Base-by-base conservation (phyloP, 176 grass and related monocot genomes). In the Otatea glauca region DNA sequence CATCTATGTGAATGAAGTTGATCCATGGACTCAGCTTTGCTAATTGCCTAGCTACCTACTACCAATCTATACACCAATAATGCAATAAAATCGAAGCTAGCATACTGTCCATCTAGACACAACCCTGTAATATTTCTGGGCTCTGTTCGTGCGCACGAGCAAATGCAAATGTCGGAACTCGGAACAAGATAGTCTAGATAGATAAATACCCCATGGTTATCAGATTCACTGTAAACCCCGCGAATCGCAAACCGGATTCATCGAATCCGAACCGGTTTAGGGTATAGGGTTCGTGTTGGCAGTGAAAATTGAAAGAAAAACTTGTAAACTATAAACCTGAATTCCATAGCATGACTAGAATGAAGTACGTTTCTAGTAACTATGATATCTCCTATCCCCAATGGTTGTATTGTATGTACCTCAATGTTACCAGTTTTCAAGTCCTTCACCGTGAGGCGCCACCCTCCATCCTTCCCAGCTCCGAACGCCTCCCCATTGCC, bases 401-500 rank as follows among this genome's bases (percentile, higher is more conserved):
- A 29, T 1, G 29, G 29, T 29, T 29, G 29, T 24, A 70, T 7
- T 42, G 48, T 67, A 61, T 65, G 8, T 89, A 94, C 90, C 87
- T 92, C 77, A 80, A 68, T 75, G n/a, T 15, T 7, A 20, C 90
- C 90, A 37, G 39, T 32, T 68, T 80, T 92, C 32, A 68, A 61
- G 77, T 94, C 77, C 76, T 94, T 86, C 78, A 95, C 88, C 0
- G 88, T 83, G 72, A 98, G 27, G 44, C 81, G 77, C 93, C 96
- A 98, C 27, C 79, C 51, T 51, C 87, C 86, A 62, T 54, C 88
- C 29, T 70, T 85, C 29, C 45, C 77, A 1, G 38, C 79, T 42
- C 88, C 60, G 10, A 98, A 95, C 5, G 93, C 96, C 17, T 78
- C 80, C 17, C 96, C 89, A 51, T 92, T 88, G 5, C 96, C 89